These are phyloP conservation scores for Eimeria tenella DNA, from an alignment of 169 alveolate species.

Conservation along the genomic window DNA sequence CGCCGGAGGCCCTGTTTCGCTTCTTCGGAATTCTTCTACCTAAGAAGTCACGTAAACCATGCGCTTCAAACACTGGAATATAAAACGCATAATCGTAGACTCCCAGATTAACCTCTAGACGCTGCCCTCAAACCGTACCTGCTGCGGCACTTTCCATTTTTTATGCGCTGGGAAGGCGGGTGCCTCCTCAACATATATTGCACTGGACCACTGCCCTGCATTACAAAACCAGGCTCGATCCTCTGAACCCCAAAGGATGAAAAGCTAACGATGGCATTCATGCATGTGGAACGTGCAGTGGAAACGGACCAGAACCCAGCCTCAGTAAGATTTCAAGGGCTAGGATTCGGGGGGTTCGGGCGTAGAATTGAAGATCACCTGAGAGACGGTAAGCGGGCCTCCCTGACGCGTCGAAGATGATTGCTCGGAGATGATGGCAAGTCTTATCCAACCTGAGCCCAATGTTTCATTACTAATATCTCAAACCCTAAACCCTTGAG, in stretches of 20 bases:
- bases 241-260: background rate
- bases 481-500: conserved; percentile 27
- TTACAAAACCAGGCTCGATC: conserved; percentile 4
- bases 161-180: conserved; percentile 43
- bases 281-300: background rate
- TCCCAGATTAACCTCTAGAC: background rate
- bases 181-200: conserved; percentile 70
- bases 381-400: conserved; percentile 70
- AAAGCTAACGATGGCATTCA: background rate
- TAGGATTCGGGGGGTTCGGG: background rate
- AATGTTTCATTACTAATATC: background rate
- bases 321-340: background rate
- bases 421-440: conserved; percentile 63
- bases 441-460: conserved; percentile 66
- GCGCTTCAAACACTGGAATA: background rate
- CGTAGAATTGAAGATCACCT: conserved; percentile 1
- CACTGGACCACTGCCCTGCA: conserved; percentile 73
- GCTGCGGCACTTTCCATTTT: conserved; percentile 46
- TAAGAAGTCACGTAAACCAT: background rate
- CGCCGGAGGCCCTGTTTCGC: conserved; percentile 72
- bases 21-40: conserved; percentile 48
- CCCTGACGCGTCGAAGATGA: conserved; percentile 64
- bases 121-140: conserved; percentile 30
- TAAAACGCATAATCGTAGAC: background rate
- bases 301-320: too few species aligned